A percentile compares a stretch with the other conserved stretches of the same genome.
Conservation (phyloP, 352 stramenopile species). For the Peronospora farinosa region DNA sequence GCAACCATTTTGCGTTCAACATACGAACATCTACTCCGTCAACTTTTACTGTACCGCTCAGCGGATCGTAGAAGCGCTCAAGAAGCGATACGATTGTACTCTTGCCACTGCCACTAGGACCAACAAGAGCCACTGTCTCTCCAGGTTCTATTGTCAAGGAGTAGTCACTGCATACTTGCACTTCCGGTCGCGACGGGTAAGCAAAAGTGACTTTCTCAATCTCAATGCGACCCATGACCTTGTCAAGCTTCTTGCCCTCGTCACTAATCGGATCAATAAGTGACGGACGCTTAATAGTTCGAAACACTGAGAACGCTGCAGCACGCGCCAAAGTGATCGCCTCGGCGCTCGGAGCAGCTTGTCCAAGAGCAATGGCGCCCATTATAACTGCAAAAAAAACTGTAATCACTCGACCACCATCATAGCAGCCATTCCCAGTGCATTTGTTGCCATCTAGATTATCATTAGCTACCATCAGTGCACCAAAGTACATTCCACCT, state of each 20-base stretch:
- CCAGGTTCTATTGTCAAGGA: slow-evolving; percentile 52
- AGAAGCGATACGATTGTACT: slow-evolving; percentile 89
- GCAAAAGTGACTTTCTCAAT: slow-evolving; percentile 84
- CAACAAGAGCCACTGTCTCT: slow-evolving; percentile 65
- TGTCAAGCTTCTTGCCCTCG: slow-evolving; percentile 30
- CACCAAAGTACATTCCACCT: slow-evolving; percentile 73
- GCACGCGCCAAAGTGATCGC: slow-evolving; percentile 50
- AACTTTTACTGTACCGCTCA: slow-evolving; percentile 31
- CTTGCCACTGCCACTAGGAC: slow-evolving; percentile 61
- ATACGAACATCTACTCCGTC: slow-evolving; percentile 72
- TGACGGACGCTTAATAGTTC: slow-evolving; percentile 52
- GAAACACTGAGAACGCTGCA: slow-evolving; percentile 58
- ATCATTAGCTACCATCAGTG: slow-evolving; percentile 57
- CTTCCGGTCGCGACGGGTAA: slow-evolving; percentile 51
- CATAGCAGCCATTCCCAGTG: slow-evolving; percentile 39
- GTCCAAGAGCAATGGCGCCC: slow-evolving; percentile 65
- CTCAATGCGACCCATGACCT: slow-evolving; percentile 45
- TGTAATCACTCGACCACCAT: slow-evolving; percentile 58
- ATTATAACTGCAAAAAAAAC: slow-evolving; percentile 72
- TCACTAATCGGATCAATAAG: slow-evolving; percentile 47
- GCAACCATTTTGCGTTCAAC: slow-evolving; percentile 37
- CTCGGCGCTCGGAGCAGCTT: slow-evolving; percentile 54
- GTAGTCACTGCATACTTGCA: slow-evolving; percentile 57
- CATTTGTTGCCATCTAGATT: slow-evolving; percentile 40
- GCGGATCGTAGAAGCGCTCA: slow-evolving; percentile 92